Evolutionary conservation across 2,329 filamentous ascomycete genomes (phyloP).

Genomic region (Plenodomus biglobosus): DNA sequence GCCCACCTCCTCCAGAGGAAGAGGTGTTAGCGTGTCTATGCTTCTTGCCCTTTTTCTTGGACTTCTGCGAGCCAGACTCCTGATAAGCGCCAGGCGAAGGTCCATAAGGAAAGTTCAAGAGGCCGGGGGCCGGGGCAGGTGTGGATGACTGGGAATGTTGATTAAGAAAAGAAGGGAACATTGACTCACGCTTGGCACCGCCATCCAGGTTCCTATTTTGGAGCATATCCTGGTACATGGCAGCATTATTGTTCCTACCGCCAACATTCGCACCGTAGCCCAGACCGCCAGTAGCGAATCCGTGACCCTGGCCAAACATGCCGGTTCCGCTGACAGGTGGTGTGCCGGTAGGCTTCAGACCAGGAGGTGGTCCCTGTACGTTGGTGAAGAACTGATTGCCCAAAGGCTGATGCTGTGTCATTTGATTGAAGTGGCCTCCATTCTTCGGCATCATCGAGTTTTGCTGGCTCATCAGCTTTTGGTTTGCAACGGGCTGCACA

Average conservation of each 20-base stretch:
- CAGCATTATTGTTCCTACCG: conserved; percentile 74
- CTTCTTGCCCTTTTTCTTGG: conserved; percentile 99
- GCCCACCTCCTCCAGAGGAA: conserved; percentile 97
- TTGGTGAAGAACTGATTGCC: conserved; percentile 75
- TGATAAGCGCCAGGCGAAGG: conserved; percentile 81
- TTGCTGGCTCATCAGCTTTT: conserved; percentile 80
- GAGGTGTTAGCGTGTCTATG: conserved; percentile 99
- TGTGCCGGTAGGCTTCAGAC: conserved; percentile 91
- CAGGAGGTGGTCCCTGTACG: conserved; percentile 90
- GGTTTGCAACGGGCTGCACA: conserved; percentile 76
- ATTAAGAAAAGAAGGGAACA: conserved; percentile 88
- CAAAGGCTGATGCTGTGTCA: conserved; percentile 56
- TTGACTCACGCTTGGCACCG: conserved; percentile 96
- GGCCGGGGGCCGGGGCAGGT: conserved; percentile 85
- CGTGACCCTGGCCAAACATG: conserved; percentile 86
- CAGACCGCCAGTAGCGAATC: conserved; percentile 69
- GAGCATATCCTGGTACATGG: conserved; percentile 76
- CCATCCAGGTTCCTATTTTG: conserved; percentile 64
- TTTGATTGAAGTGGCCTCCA: conserved; percentile 52
- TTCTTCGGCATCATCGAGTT: conserved; percentile 75
- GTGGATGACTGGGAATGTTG: conserved; percentile 81
- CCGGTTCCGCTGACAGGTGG: conserved; percentile 76
- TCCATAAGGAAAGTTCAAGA: conserved; percentile 90
- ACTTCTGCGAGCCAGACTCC: conserved; percentile 86
- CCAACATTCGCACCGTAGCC: conserved; percentile 63